Conservation (phyloP, 2,329 filamentous ascomycete genomes). For the Blastomyces silverae region DNA sequence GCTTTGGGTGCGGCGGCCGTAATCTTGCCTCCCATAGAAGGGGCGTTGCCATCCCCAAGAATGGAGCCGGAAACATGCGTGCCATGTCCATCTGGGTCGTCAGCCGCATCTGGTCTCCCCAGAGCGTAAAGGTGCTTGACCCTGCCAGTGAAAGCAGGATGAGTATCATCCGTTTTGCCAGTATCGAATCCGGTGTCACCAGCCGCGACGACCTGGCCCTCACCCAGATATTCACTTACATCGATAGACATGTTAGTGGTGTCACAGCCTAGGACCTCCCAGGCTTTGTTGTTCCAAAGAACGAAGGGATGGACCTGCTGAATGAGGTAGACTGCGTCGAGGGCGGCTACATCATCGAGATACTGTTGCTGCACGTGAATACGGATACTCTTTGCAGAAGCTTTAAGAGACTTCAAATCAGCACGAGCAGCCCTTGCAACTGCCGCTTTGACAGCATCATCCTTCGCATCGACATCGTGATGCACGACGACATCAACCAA, state of each 20-base stretch:
- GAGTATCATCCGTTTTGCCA: conserved; percentile 18
- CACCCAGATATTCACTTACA: conserved; percentile 17
- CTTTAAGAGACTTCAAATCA: conserved; percentile 13
- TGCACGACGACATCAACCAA: conserved; percentile 20
- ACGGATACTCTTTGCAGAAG: conserved; percentile 16
- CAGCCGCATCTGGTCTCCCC: conserved; percentile 13
- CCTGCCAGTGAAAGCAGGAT: conserved; percentile 22
- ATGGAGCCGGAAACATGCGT: conserved; percentile 25
- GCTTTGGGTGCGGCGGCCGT: conserved; percentile 23
- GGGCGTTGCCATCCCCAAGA: conserved; percentile 20
- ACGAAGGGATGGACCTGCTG: conserved; percentile 19
- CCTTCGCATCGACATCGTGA: conserved; percentile 17
- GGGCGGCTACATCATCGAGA: conserved; percentile 19
- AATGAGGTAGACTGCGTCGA: conserved; percentile 21
- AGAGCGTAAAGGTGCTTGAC: conserved; percentile 20
- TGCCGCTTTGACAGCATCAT: conserved; percentile 14
- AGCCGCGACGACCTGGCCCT: conserved; percentile 23
- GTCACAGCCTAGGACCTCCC: conserved; percentile 19
- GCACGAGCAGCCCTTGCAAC: conserved; percentile 18
- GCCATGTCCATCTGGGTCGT: conserved; percentile 24
- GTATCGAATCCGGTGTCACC: conserved; percentile 25
- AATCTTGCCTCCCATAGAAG: conserved; percentile 20
- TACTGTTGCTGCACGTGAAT: conserved; percentile 19
- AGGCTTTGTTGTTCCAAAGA: conserved; percentile 24
- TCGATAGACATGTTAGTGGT: conserved; percentile 10